Conservation (phyloP, 257 asterid genomes). For the Lithospermum erythrorhizon region DNA sequence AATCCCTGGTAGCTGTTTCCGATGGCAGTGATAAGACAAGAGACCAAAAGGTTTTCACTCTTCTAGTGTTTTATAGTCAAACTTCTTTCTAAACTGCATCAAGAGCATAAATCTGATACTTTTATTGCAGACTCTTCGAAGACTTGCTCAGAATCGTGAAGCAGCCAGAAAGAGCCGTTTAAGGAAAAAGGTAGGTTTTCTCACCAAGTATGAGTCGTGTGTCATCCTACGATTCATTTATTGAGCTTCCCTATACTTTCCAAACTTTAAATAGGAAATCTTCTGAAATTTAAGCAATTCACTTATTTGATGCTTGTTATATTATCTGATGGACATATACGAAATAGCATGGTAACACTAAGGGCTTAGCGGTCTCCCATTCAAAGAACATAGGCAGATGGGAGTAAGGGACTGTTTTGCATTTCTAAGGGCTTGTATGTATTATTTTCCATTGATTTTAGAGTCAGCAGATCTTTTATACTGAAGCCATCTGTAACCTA, state of each 20-base stretch:
- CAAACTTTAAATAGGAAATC: not conserved
- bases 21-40: slow-evolving; percentile 95
- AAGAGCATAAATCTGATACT: slow-evolving; percentile 11
- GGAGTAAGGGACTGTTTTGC: too few species aligned
- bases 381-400: too few species aligned
- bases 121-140: not conserved
- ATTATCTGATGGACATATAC: too few species aligned
- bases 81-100: slow-evolving; percentile 5
- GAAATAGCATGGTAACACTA: too few species aligned
- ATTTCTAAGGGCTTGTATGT: not conserved
- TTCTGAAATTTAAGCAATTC: not conserved
- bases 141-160: slow-evolving; percentile 7
- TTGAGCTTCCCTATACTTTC: not conserved
- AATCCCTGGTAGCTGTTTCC: slow-evolving; percentile 37
- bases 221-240: not conserved
- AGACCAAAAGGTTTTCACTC: slow-evolving; percentile 71
- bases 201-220: not conserved
- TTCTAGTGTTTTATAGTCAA: slow-evolving; percentile 2
- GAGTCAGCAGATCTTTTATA: not conserved
- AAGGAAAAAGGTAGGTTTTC: slow-evolving; percentile 4
- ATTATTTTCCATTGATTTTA: not conserved
- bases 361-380: too few species aligned
- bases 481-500: not conserved
- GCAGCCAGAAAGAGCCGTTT: slow-evolving; percentile 4
- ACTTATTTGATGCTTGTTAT: not conserved